Conservation (phyloP, 2,329 filamentous ascomycete species). For the Phyllosticta ampelicida region DNA sequence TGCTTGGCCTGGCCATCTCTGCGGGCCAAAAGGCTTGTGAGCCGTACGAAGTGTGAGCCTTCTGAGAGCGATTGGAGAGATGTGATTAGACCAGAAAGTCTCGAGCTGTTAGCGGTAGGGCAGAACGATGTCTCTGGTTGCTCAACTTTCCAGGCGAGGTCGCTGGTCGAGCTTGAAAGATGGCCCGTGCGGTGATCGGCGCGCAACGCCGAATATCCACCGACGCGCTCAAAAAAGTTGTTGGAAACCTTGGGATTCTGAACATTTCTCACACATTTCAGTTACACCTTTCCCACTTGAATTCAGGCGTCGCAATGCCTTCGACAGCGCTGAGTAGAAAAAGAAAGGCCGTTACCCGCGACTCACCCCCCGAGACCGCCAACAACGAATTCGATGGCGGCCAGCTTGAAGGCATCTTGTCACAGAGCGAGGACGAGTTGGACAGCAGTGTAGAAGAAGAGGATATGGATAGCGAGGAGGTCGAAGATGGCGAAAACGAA, state of each 20-base stretch:
- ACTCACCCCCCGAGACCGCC: slow-evolving; percentile 20
- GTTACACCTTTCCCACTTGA: not conserved
- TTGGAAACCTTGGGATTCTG: not conserved
- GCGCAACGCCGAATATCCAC: slow-evolving; percentile 1
- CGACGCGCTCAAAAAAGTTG: slow-evolving; percentile 9
- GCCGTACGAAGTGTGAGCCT: slow-evolving; percentile 3
- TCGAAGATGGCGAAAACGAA: slow-evolving; percentile 20
- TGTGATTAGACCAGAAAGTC: not conserved
- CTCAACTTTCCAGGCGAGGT: not conserved
- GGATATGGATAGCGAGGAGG: slow-evolving; percentile 17
- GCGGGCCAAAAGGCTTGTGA: slow-evolving; percentile 11
- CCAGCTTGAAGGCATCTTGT: slow-evolving; percentile 32
- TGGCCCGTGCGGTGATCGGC: not conserved
- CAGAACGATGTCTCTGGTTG: not conserved
- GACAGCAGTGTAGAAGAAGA: slow-evolving; percentile 17
- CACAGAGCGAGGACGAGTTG: slow-evolving; percentile 32
- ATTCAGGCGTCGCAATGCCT: slow-evolving; percentile 1
- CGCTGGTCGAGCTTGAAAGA: not conserved
- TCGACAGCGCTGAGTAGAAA: slow-evolving; percentile 24
- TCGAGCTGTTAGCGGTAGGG: not conserved
- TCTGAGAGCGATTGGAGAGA: not conserved
- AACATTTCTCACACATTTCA: not conserved
- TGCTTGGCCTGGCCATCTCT: slow-evolving; percentile 14
- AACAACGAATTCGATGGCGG: slow-evolving; percentile 25
- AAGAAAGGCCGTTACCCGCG: slow-evolving; percentile 32